Percentiles rank a stretch among this genome's conserved stretches.
Evolutionary conservation across 2,329 filamentous ascomycete species (phyloP).

Genomic region (Aspergillus arachidicola): DNA sequence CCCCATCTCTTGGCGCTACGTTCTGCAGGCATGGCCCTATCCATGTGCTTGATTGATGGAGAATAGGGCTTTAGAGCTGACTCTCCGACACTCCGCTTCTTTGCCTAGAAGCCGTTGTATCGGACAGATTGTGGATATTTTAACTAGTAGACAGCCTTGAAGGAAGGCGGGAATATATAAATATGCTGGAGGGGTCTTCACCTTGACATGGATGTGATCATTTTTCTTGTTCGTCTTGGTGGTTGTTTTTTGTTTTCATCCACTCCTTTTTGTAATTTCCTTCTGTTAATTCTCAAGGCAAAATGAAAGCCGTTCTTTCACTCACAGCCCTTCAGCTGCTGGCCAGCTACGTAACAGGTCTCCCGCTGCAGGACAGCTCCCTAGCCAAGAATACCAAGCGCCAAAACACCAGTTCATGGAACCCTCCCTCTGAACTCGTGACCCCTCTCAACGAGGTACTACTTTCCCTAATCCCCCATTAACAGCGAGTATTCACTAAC

Average conservation of each 20-base stretch:
- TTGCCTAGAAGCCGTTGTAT: background rate
- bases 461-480: too few species aligned
- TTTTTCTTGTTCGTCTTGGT: background rate
- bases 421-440: constrained; percentile 18
- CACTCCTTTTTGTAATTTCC: background rate
- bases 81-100: background rate
- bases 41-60: background rate
- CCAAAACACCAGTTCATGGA: constrained; percentile 9
- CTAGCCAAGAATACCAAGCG: constrained; percentile 10
- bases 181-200: background rate
- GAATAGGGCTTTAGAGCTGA: background rate
- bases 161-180: background rate
- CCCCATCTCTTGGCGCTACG: background rate
- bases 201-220: background rate
- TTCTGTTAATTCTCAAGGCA: background rate
- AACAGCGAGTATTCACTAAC: background rate
- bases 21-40: too few species aligned
- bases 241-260: too few species aligned
- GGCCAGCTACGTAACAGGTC: constrained; percentile 16
- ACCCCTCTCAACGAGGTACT: constrained; percentile 17
- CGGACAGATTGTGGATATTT: background rate
- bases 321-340: constrained; percentile 20
- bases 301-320: constrained; percentile 17
- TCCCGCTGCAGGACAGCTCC: constrained; percentile 13
- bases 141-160: background rate